Base-by-base conservation (phyloP, 495 filamentous ascomycete species). In the Endocarpon pusillum region DNA sequence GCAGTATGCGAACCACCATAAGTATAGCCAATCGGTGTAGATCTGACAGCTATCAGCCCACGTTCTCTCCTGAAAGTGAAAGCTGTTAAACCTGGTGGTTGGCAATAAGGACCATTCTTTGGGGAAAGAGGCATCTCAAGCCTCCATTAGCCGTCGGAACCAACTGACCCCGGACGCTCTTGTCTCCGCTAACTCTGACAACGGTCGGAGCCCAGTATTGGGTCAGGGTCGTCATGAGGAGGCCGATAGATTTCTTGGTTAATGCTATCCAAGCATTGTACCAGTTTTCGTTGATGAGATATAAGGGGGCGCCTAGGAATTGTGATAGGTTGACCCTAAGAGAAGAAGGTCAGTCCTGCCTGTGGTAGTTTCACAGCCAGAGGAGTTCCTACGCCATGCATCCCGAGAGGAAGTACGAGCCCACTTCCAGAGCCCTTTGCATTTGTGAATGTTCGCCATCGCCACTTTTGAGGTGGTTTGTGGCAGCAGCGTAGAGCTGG, bases 21-120 rank as follows among this genome's bases (percentile, higher is more conserved):
- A 61, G 47, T 89, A 89, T 8, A 87, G 52, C 81, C 81, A 89
- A 54, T 89, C 81, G 4, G 81, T 82, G 44, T 89, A 89, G 32
- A 89, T 67, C 65, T 66, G 32, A n/a, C 18, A 20, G 17, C 28
- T 29, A 37, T 46, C 34, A 34, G 27, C 21, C 23, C 21, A 22
- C 19, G 18, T 17, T 25, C 30, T 27, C n/a, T n/a, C n/a, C n/a
- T n/a, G n/a, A n/a, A n/a, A n/a, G n/a, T n/a, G n/a, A n/a, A n/a
- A n/a, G n/a, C n/a, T n/a, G n/a, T n/a, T n/a, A 14, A 47, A 71
- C 75, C 66, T 86, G 80, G 49, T 89, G 81, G 50, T 89, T 89
- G 14, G 82, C 75, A 36, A 87, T 82, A 51, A 89, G 58, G 31
- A 89, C 59, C 54, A 85, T 57, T 29, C 81, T 63, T 49, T 82